Evolutionary conservation across 73 alveolate species (phyloP).

Genomic region (Uronychia setigera): DNA sequence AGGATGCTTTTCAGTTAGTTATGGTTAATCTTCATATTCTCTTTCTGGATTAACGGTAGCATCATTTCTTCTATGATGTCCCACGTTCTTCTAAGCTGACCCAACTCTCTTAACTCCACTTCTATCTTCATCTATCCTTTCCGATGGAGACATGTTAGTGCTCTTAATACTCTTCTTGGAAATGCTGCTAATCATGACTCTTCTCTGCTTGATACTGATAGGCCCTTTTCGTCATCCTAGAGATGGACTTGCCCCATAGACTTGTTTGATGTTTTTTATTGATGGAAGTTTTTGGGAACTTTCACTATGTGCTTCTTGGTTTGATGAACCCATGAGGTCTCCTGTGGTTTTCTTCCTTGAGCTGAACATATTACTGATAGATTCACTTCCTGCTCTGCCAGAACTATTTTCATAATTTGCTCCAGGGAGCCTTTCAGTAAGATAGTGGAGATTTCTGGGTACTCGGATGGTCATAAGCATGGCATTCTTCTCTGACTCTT

Average conservation of each 20-base stretch:
- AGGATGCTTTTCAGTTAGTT: neutral
- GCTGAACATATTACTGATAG: neutral
- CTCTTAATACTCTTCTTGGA: neutral
- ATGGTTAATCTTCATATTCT: neutral
- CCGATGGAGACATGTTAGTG: neutral
- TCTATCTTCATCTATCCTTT: neutral
- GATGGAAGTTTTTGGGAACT: neutral
- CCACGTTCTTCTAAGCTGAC: neutral
- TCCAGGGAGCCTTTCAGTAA: slow-evolving; percentile 85
- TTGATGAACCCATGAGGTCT: neutral
- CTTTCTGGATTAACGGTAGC: neutral
- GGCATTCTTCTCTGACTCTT: slow-evolving; percentile 44
- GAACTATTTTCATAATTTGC: slow-evolving; percentile 71
- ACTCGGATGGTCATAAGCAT: slow-evolving; percentile 81
- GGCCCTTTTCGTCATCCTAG: neutral
- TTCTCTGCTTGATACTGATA: neutral
- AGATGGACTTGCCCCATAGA: neutral
- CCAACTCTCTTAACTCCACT: neutral
- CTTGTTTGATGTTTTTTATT: neutral
- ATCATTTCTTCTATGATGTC: neutral
- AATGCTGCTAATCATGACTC: neutral
- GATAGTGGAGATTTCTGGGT: slow-evolving; percentile 74
- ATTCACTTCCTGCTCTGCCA: too few relatives aligned
- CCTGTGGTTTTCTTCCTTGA: neutral
- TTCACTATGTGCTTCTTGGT: slow-evolving; percentile 33